Conservation (phyloP, 805 yeast species). For the Henningerozyma blattae region DNA sequence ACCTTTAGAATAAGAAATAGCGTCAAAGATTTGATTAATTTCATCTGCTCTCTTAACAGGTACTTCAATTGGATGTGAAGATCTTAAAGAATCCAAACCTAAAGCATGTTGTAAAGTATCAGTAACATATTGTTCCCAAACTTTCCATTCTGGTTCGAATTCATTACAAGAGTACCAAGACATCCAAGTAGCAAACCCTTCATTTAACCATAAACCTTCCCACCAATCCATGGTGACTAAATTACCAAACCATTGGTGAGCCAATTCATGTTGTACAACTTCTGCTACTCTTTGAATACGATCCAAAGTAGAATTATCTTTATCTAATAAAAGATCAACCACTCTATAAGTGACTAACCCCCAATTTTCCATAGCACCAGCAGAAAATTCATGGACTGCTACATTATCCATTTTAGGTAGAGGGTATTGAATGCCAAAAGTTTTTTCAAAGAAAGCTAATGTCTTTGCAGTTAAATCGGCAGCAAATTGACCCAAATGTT, state of each 20-base stretch:
- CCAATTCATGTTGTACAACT: slow-evolving; percentile 80
- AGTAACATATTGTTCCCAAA: slow-evolving; percentile 73
- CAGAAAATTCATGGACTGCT: slow-evolving; percentile 73
- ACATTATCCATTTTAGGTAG: slow-evolving; percentile 75
- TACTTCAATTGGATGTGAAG: slow-evolving; percentile 79
- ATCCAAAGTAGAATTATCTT: slow-evolving; percentile 49
- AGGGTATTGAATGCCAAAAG: slow-evolving; percentile 66
- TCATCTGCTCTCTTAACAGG: slow-evolving; percentile 70
- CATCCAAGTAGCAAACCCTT: slow-evolving; percentile 87
- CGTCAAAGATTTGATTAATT: slow-evolving; percentile 75
- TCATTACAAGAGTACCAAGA: slow-evolving; percentile 75
- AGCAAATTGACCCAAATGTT: slow-evolving; percentile 57
- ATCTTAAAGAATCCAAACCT: slow-evolving; percentile 63
- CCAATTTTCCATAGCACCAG: slow-evolving; percentile 88
- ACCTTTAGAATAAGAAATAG: slow-evolving; percentile 75
- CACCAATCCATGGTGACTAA: slow-evolving; percentile 88
- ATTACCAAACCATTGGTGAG: slow-evolving; percentile 89
- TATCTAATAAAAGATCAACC: slow-evolving; percentile 62
- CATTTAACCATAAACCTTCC: slow-evolving; percentile 84
- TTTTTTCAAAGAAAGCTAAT: slow-evolving; percentile 56
- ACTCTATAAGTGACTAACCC: slow-evolving; percentile 73
- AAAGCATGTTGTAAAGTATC: slow-evolving; percentile 69
- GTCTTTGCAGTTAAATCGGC: slow-evolving; percentile 69
- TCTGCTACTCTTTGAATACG: slow-evolving; percentile 70
- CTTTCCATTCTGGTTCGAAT: slow-evolving; percentile 76